Evolutionary conservation across 1,139 yeast genomes (phyloP), one percentile per base, ranked within the genome.

Genomic region (Sugiyamaella xylanicola): DNA sequence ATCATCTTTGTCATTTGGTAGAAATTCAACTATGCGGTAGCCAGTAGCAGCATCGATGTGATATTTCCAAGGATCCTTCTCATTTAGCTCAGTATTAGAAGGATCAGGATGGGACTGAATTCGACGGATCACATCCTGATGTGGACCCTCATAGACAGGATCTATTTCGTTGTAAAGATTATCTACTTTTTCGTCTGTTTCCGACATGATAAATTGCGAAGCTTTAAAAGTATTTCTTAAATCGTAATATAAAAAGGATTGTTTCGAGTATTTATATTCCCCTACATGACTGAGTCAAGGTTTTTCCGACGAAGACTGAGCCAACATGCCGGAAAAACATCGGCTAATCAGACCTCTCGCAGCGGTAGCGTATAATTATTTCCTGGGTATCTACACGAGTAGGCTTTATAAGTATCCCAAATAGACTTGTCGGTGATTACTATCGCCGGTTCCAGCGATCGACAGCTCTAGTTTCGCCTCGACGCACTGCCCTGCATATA

Each of bases 11-110:
- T 86, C 92, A 36, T 73, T 77, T 1, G 73, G 77, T 2, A 79
- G 75, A 65, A 84, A 86, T 36, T 76, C 79, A 13, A 86, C 91
- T 9, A 86, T 66, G 67, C 90, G 74, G 56, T 81, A 65, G 9
- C 81, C 81, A 0, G 86, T 78, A 5, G 77, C 83, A 19, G 59
- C 56, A 66, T 85, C 90, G 2, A 82, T 60, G 2, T 84, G 84
- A 64, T 85, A 85, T 58, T 76, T 72, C 85, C 86, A 85, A 50
- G 75, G 74, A 65, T 84, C 89, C 4, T 67, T 67, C 13, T 75
- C 79, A 64, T 85, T 75, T 55, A 69, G 72, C 11, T 72, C 73
- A 0, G 77, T 63, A 15, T 70, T 62, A 15, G 25, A 43, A 9
- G 64, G 61, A 51, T 63, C 62, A 8, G 54, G 54, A 25, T 55